Evolutionary conservation across 805 yeast species (phyloP).

Genomic region (Nakazawaea pomicola): DNA sequence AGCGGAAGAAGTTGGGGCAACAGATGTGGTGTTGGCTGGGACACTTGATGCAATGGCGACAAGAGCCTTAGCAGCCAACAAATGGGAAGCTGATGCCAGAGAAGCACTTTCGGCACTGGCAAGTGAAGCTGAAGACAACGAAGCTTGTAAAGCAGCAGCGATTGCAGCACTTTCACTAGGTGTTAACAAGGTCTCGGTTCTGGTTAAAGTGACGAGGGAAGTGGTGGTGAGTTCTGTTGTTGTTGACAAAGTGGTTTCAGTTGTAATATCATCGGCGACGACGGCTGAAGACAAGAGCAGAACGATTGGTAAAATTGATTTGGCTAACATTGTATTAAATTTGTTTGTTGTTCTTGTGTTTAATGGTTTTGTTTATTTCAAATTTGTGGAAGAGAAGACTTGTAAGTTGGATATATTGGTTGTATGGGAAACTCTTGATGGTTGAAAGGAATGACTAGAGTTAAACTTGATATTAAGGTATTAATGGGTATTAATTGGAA

Average conservation of each 20-base stretch:
- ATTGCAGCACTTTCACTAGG: constrained; percentile 37
- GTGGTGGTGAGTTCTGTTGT: constrained; percentile 32
- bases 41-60: constrained; percentile 37
- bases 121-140: constrained; percentile 24
- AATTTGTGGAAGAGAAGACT: neutral
- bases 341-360: constrained; percentile 3
- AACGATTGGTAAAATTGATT: constrained; percentile 19
- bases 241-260: constrained; percentile 1
- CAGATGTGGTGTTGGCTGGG: constrained; percentile 21
- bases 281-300: constrained; percentile 20
- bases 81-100: constrained; percentile 17
- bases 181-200: constrained; percentile 40
- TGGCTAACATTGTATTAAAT: constrained; percentile 27
- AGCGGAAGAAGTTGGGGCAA: constrained; percentile 12
- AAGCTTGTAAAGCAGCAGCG: constrained; percentile 16
- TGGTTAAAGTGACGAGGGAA: constrained; percentile 36
- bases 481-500: neutral
- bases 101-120: constrained; percentile 23
- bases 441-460: constrained; percentile 12
- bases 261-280: constrained; percentile 21
- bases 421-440: constrained; percentile 2
- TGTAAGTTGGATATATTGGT: neutral
- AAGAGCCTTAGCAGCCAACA: constrained; percentile 32
- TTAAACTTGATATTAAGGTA: constrained; percentile 4
- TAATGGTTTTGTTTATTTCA: neutral